Percentiles rank a stretch among this genome's conserved stretches.
Evolutionary conservation across 768 basidiomycete species (phyloP).

Genomic region (Pleurotus citrinopileatus): DNA sequence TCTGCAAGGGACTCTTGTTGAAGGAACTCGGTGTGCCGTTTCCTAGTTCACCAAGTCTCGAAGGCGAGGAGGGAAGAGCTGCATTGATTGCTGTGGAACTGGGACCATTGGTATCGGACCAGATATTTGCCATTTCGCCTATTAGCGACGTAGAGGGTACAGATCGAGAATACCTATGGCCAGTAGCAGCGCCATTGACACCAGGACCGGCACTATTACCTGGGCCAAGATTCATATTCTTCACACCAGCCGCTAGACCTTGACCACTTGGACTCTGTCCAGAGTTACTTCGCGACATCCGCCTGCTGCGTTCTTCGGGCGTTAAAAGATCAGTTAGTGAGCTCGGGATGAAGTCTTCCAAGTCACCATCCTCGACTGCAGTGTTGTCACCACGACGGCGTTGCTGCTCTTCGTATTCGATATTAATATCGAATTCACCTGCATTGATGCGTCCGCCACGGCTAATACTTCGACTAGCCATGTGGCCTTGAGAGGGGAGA

Average conservation of each 20-base stretch:
- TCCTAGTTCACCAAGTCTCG: slow-evolving; percentile 22
- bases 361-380: slow-evolving; percentile 68
- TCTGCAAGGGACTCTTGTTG: slow-evolving; percentile 1
- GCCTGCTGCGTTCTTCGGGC: slow-evolving; percentile 78
- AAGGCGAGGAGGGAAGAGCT: slow-evolving; percentile 29
- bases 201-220: slow-evolving; percentile 19
- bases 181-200: slow-evolving; percentile 24
- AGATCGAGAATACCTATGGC: slow-evolving; percentile 79
- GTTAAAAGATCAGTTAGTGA: slow-evolving; percentile 88
- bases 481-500: slow-evolving; percentile 12
- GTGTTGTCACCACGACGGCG: slow-evolving; percentile 25
- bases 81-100: slow-evolving; percentile 14
- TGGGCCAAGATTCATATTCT: slow-evolving; percentile 6
- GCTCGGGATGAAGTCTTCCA: slow-evolving; percentile 88
- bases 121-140: slow-evolving; percentile 77
- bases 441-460: slow-evolving; percentile 12
- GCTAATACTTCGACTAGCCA: not conserved
- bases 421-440: slow-evolving; percentile 31
- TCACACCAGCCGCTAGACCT: slow-evolving; percentile 9
- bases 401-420: slow-evolving; percentile 39
- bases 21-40: slow-evolving; percentile 17
- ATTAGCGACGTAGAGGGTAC: slow-evolving; percentile 77
- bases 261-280: slow-evolving; percentile 37
- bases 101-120: slow-evolving; percentile 54
- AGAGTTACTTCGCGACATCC: slow-evolving; percentile 76